A percentile compares a stretch with the other conserved stretches of the same genome.
These are phyloP conservation scores for Maudiozyma saulgeensis DNA, from an alignment of 805 yeast genomes.

Conservation along the genomic window DNA sequence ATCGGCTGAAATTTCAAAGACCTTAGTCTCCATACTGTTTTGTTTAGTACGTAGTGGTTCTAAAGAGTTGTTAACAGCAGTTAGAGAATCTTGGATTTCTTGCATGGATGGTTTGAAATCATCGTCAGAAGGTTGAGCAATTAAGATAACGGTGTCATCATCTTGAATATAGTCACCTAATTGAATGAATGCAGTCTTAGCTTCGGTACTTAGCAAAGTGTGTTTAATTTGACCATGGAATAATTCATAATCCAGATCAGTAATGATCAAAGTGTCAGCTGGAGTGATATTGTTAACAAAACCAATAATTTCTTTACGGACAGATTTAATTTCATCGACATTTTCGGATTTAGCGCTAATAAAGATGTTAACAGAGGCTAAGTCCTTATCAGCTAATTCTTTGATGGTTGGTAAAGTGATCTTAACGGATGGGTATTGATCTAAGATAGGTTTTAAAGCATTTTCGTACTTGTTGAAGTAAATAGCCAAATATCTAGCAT, in stretches of 20 bases:
- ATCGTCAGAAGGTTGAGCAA: constrained; percentile 40
- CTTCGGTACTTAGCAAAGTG: constrained; percentile 17
- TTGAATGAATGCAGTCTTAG: constrained; percentile 50
- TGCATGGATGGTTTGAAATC: constrained; percentile 66
- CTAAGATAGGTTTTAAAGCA: constrained; percentile 35
- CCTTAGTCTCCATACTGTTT: constrained; percentile 40
- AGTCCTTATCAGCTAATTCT: constrained; percentile 34
- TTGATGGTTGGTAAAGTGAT: constrained; percentile 40
- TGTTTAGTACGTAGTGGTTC: constrained; percentile 51
- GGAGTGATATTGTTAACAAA: constrained; percentile 70
- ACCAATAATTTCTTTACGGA: constrained; percentile 64
- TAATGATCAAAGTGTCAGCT: constrained; percentile 43
- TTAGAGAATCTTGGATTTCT: constrained; percentile 48
- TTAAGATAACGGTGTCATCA: constrained; percentile 44
- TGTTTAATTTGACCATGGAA: constrained; percentile 24
- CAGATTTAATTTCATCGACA: constrained; percentile 43
- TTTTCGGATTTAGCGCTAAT: constrained; percentile 45
- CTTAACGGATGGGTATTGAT: constrained; percentile 34
- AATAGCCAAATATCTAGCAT: constrained; percentile 67
- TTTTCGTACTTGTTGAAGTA: constrained; percentile 46
- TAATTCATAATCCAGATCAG: constrained; percentile 50
- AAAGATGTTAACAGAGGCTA: constrained; percentile 40
- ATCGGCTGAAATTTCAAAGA: constrained; percentile 40
- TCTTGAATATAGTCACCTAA: constrained; percentile 40
- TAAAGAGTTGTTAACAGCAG: constrained; percentile 45